Base-by-base conservation (phyloP, 2,329 filamentous ascomycete species). In the Curvularia spicifera region DNA sequence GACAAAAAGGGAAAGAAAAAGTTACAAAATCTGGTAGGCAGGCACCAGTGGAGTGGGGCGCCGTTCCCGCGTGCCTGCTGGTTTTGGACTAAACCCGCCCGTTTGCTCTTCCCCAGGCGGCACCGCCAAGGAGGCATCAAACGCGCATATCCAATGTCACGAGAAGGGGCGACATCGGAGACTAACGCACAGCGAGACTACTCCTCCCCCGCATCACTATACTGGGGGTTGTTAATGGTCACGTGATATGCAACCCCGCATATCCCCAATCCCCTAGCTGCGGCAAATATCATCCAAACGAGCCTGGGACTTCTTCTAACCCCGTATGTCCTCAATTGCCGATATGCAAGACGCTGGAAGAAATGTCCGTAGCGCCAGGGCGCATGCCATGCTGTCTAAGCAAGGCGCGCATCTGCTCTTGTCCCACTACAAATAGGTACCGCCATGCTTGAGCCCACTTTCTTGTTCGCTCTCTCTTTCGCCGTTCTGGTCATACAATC, bases 171-270 rank as follows among this genome's bases (percentile, higher is more conserved):
- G 13, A 31, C 15, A 46, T 9, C 28, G 31, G 48, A 44, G 29
- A 37, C 12, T n/a, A 35, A 26, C 29, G 40, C 20, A 20, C 12
- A 28, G 26, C 12, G 28, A n/a, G 28, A n/a, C 24, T 35, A 29
- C 20, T 8, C 24, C 45, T 48, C 56, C 53, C 53, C 49, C 60
- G 47, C 57, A 49, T 55, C 44, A n/a, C 13, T 42, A 15, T 39
- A 12, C 5, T 31, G 31, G 40, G 22, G 37, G 20, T 33, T 44
- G 52, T 37, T 52, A 57, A 42, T 52, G 20, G 33, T 58, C 48
- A 47, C 55, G 48, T 47, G 42, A 59, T 43, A 53, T 54, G 59
- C 57, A 50, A 52, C 61, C 63, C 55, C 64, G 61, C 64, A 63
- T 57, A 31, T n/a, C 29, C 29, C 8, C 29, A 31, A 39, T 51